A percentile compares a stretch with the other conserved stretches of the same genome.
Evolutionary conservation across 345 rosid species (phyloP).

Genomic region (Eucalyptus victrix): DNA sequence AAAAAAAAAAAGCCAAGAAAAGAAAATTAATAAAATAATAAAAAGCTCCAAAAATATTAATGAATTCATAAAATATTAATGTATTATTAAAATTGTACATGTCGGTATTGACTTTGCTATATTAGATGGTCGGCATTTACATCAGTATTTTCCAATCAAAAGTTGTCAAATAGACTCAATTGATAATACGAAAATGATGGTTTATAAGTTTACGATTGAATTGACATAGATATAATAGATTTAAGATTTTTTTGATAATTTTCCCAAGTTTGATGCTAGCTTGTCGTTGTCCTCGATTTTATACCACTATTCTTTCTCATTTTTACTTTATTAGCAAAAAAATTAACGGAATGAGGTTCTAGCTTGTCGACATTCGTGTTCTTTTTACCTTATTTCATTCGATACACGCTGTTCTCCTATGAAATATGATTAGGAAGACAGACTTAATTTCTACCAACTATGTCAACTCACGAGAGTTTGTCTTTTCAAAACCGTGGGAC

Average conservation of each 20-base stretch:
- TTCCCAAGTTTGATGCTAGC: neutral
- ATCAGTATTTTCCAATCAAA: accelerated
- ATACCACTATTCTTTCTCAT: neutral
- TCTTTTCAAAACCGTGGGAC: neutral
- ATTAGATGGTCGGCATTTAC: accelerated
- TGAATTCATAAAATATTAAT: no score
- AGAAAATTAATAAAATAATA: no score
- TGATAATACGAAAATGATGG: accelerated
- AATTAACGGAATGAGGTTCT: neutral
- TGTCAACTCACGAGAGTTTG: neutral
- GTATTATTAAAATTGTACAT: no score
- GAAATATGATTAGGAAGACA: neutral
- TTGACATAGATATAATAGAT: accelerated
- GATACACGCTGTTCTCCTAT: neutral
- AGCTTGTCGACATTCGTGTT: neutral
- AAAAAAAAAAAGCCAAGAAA: no score
- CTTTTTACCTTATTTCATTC: neutral
- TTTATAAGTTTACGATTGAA: accelerated
- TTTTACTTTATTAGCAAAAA: neutral
- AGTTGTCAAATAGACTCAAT: no score
- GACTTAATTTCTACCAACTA: neutral
- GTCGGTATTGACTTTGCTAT: neutral
- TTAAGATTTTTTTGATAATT: neutral
- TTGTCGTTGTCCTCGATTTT: no score
- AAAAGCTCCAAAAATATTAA: no score